Conservation (phyloP, 306 rosid genomes). For the Sicyos edulis region DNA sequence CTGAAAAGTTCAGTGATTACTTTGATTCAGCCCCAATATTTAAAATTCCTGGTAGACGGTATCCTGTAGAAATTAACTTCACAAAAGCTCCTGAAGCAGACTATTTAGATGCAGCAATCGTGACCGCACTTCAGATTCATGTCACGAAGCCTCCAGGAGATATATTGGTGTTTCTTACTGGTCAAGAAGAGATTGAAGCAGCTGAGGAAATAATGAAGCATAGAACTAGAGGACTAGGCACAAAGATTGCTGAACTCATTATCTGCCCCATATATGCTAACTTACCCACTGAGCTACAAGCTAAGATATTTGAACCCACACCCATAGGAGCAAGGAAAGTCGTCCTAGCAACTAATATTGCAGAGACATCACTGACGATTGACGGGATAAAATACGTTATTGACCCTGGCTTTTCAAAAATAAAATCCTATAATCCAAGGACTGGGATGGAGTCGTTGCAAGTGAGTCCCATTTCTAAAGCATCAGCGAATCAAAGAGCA, state of each 20-base stretch:
- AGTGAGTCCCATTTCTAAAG: conserved; percentile 83
- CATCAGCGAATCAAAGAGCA: conserved; percentile 92
- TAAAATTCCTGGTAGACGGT: conserved; percentile 83
- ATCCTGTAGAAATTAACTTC: conserved; percentile 82
- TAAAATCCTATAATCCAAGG: conserved; percentile 72
- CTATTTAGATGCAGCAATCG: conserved; percentile 92
- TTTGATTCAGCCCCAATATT: conserved; percentile 96
- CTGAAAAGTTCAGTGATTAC: conserved; percentile 86
- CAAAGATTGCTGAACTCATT: conserved; percentile 85
- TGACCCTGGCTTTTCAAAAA: conserved; percentile 89
- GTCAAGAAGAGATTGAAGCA: conserved; percentile 96
- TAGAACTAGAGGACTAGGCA: conserved; percentile 79
- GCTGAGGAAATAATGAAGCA: conserved; percentile 94
- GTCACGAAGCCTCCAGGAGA: conserved; percentile 89
- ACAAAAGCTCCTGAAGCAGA: conserved; percentile 98
- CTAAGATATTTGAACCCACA: conserved; percentile 92
- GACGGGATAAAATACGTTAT: conserved; percentile 95
- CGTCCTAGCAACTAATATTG: conserved; percentile 93
- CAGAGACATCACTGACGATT: conserved; percentile 91
- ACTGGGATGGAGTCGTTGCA: conserved; percentile 94
- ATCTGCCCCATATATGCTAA: conserved; percentile 97
- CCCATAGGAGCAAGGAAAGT: conserved; percentile 97
- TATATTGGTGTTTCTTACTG: conserved; percentile 82
- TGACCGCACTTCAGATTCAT: conserved; percentile 85
- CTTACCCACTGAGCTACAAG: conserved; percentile 86